Base-by-base conservation (phyloP, 371 early-diverging fungal species). In the Quaeritorhiza haematococci region DNA sequence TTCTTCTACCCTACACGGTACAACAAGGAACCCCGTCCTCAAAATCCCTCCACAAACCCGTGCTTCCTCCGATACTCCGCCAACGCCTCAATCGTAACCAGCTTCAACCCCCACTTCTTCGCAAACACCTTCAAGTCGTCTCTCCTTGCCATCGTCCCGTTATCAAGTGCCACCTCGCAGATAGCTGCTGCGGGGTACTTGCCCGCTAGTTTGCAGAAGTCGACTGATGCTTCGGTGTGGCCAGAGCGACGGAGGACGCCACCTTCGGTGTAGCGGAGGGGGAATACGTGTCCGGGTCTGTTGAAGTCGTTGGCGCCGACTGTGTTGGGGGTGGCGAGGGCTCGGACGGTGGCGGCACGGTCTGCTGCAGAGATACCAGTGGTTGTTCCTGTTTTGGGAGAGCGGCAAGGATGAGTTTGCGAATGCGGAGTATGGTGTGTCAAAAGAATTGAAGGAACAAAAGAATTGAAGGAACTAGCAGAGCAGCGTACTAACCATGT, bases 331-430 rank as follows among this genome's bases (percentile, higher is more conserved):
- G 89, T 79, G 3, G 94, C 93, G 34, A 98, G 71, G 10, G 86
- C 79, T 1, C 80, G 70, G 28, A 85, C 79, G 10, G 98, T 96
- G 51, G 79, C 59, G 32, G 93, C 83, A 34, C 98, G 85, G 67
- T 96, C 96, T 42, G 82, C 79, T 1, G 96, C 96, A 4, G 93
- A 92, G 54, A 98, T 95, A 29, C 96, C 98, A 4, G 98, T 97
- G 1, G 96, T 89, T 5, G 91, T 90, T 23, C 79, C 82, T 67
- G 41, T 15, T 15, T 13, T n/a, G n/a, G n/a, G n/a, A n/a, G n/a
- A n/a, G n/a, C n/a, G n/a, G n/a, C n/a, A n/a, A n/a, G n/a, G n/a
- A n/a, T n/a, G n/a, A n/a, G n/a, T n/a, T n/a, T 49, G 21, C 27
- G 49, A n/a, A n/a, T n/a, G n/a, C n/a, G n/a, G n/a, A n/a, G n/a